Base-by-base conservation (phyloP, 257 asterid species). In the Salvia rosmarinus region DNA sequence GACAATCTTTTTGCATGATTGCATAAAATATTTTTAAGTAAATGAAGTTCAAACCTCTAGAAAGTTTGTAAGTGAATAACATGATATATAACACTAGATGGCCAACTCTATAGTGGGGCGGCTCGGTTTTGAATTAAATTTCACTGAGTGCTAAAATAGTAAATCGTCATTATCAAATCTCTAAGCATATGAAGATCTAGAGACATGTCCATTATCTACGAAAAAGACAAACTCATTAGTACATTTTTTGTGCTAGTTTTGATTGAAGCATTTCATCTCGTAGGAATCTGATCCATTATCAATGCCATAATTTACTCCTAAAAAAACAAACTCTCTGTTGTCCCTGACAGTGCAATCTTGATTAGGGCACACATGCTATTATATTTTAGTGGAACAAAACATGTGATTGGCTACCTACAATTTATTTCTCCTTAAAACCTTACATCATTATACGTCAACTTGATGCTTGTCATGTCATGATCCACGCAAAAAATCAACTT, bases 241-340 rank as follows among this genome's bases (percentile, higher is more conserved):
- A 63, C 50, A 46, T 55, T 58, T 39, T 66, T 40, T 34, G 66
- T 17, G 11, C 52, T 66, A 17, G n/a, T 19, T 43, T 69, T 43
- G 28, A 23, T 58, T 40, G 63, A 58, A 49, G 39, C 56, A 55
- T 61, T 69, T 70, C 30, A 74, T 19, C 28, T 57, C 64, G 19
- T 66, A 67, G 72, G 83, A 76, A 71, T 63, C 68, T 61, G 74
- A 70, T 67, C 78, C 86, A 71, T 78, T 66, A 83, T 79, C 78
- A 73, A 71, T 77, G 81, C 80, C 85, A 67, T 75, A 68, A 79
- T 70, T 81, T 81, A 69, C 72, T 69, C 83, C 37, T 40, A 60
- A 70, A 52, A 28, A 59, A 30, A 35, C 30, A 55, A 64, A 21
- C 39, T 21, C 61, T n/a, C 21, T 43, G 43, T 70, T 43, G 65